Base-by-base conservation (phyloP, 371 early-diverging fungal species). In the Actinomucor elegans region DNA sequence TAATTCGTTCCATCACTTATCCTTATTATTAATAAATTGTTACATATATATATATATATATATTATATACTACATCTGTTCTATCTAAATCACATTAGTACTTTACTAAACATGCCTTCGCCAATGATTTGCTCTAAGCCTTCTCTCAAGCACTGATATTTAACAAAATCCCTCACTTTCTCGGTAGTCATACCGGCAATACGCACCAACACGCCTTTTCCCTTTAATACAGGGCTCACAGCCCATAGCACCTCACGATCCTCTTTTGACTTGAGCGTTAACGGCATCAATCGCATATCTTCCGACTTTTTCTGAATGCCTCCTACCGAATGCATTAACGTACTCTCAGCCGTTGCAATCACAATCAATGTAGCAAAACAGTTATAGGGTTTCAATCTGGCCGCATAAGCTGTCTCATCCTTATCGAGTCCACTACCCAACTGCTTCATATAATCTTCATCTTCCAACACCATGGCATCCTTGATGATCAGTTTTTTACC, bases 381-480 rank as follows among this genome's bases (percentile, higher is more conserved):
- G 4, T 56, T 59, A 23, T 77, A 74, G 0, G 75, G 74, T 14
- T 50, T 23, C 9, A 77, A 43, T 8, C 71, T 59, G 5, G 54
- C 28, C 11, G 75, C 75, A 61, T 71, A 77, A 3, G 73, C 64
- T 18, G 73, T 69, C 32, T 58, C 55, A 0, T 51, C 38, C 28
- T 21, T 46, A 3, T 53, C 51, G 15, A 27, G 48, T 27, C 52
- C 35, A 14, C 8, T 20, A 31, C 27, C 52, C 12, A 49, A 45
- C 20, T 28, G 49, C 14, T 48, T 48, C 59, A 69, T 55, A 15
- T 61, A 65, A 1, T 59, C 64, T 37, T 71, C 70, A 35, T 77
- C 75, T 14, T 77, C 73, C 42, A 90, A 58, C 18, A 85, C 68
- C 70, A 87, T 76, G 0, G 81, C 80, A 53, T 90, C 91, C 1